These are phyloP conservation scores for Daldinia caldariorum DNA, from an alignment of 495 filamentous ascomycete species.

Conservation along the genomic window DNA sequence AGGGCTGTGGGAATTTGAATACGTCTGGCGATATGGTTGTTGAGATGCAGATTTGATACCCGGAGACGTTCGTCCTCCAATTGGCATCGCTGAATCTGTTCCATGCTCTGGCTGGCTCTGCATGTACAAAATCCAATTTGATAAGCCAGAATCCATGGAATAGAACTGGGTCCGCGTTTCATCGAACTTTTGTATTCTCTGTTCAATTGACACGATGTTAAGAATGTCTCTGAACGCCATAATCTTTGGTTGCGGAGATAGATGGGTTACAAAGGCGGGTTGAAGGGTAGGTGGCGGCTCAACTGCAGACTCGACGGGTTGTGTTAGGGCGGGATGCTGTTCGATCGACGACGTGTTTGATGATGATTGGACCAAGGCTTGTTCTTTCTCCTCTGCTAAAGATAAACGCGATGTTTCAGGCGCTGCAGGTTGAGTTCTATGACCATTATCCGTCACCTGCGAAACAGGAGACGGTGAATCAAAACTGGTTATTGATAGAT, in stretches of 20 bases:
- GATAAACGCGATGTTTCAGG: conserved; percentile 43
- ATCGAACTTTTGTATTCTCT: conserved; percentile 75
- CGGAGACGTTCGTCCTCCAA: conserved; percentile 41
- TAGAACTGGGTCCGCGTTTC: conserved; percentile 76
- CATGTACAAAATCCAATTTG: conserved; percentile 72
- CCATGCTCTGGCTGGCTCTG: conserved; percentile 51
- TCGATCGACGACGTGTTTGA: conserved; percentile 49
- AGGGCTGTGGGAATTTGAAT: conserved; percentile 49
- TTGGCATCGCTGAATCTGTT: conserved; percentile 17
- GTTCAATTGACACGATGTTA: conserved; percentile 64
- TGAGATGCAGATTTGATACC: conserved; percentile 41
- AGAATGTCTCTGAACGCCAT: conserved; percentile 77
- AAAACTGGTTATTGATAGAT: conserved; percentile 29
- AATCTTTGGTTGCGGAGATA: conserved; percentile 53
- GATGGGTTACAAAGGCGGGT: conserved; percentile 32
- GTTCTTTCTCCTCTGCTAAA: conserved; percentile 61
- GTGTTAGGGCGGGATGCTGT: conserved; percentile 52
- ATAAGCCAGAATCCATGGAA: conserved; percentile 74
- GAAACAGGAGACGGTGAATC: conserved; percentile 53
- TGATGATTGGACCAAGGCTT: conserved; percentile 48
- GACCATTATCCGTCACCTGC: conserved; percentile 29
- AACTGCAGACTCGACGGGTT: conserved; percentile 11
- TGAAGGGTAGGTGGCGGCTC: conserved; percentile 16
- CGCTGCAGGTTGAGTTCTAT: conserved; percentile 8
- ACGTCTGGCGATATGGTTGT: conserved; percentile 64